phyloP scores from a whole-genome alignment of 345 rosid genomes.

The Brassica incana region DNA sequence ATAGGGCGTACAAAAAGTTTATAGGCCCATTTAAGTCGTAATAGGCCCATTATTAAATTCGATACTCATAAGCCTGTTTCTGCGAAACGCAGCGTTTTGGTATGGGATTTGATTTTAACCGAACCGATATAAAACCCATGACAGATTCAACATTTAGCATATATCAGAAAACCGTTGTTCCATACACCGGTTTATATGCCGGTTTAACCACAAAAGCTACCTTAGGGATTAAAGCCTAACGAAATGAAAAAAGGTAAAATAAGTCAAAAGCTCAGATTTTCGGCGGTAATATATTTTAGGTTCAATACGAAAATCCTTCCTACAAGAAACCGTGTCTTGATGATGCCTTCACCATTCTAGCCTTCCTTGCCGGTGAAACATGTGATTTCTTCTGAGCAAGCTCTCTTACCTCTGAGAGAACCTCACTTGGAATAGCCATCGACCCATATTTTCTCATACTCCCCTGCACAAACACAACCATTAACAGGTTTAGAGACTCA shows the following conservation, averaged over 20 bases:
- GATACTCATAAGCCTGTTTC: neutral
- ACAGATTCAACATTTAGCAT: constrained; percentile 4
- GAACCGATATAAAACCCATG: neutral
- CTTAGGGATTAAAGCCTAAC: too few relatives aligned
- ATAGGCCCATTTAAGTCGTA: constrained; percentile 2
- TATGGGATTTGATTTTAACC: neutral
- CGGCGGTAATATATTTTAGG: neutral
- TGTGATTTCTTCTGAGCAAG: constrained; percentile 69
- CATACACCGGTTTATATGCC: too few relatives aligned
- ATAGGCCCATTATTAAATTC: neutral
- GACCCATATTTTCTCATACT: constrained; percentile 62
- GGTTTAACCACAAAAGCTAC: too few relatives aligned
- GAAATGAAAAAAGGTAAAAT: too few relatives aligned
- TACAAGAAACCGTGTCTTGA: constrained; percentile 61
- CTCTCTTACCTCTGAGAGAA: constrained; percentile 73
- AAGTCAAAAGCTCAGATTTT: neutral
- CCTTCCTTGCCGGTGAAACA: constrained; percentile 49
- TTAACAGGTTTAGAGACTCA: neutral
- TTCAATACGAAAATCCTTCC: constrained; percentile 1
- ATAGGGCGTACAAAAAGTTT: constrained; percentile 4
- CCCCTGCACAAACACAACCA: constrained; percentile 44
- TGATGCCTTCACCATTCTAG: constrained; percentile 30
- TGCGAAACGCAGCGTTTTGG: neutral
- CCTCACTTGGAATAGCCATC: constrained; percentile 61
- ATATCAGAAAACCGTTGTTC: neutral